These are phyloP conservation scores for Apiospora rasikravindrae DNA, from an alignment of 2,329 filamentous ascomycete genomes.

Conservation along the genomic window DNA sequence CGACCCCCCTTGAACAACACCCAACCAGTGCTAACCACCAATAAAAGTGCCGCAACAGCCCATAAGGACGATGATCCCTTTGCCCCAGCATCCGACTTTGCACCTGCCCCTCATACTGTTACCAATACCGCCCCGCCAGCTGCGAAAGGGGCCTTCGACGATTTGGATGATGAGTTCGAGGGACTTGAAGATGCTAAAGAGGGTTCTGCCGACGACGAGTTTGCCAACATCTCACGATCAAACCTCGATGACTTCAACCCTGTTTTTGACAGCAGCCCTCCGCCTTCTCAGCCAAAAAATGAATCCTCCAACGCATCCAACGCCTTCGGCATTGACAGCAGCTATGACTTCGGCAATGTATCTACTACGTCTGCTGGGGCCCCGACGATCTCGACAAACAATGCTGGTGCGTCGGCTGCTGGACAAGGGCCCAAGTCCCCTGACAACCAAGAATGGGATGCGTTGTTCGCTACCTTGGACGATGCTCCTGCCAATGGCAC, in stretches of 20 bases:
- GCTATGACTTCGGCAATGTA: slow-evolving; percentile 62
- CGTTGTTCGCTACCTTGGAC: slow-evolving; percentile 85
- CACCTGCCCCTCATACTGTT: slow-evolving; percentile 42
- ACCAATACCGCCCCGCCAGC: slow-evolving; percentile 41
- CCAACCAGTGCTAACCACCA: slow-evolving; percentile 31
- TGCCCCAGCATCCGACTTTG: slow-evolving; percentile 37
- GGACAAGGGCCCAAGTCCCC: slow-evolving; percentile 46
- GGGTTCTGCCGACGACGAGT: slow-evolving; percentile 78
- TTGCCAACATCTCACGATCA: slow-evolving; percentile 74
- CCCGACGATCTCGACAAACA: slow-evolving; percentile 34
- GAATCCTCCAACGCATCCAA: slow-evolving; percentile 53
- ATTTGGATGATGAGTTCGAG: slow-evolving; percentile 81
- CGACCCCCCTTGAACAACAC: not conserved
- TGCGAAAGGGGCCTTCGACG: slow-evolving; percentile 67
- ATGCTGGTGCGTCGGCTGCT: slow-evolving; percentile 40
- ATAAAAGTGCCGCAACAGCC: slow-evolving; percentile 34
- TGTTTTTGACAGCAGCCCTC: slow-evolving; percentile 75
- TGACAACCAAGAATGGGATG: slow-evolving; percentile 86
- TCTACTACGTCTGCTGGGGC: slow-evolving; percentile 42
- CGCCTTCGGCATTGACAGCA: slow-evolving; percentile 59
- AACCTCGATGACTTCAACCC: slow-evolving; percentile 80
- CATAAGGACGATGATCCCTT: slow-evolving; percentile 41
- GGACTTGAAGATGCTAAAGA: slow-evolving; percentile 86
- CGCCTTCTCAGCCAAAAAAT: slow-evolving; percentile 58
- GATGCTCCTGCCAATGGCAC: slow-evolving; percentile 44